A percentile compares a stretch with the other conserved stretches of the same genome.
Evolutionary conservation across 495 filamentous ascomycete genomes (phyloP).

Genomic region (Aspergillus wentii): DNA sequence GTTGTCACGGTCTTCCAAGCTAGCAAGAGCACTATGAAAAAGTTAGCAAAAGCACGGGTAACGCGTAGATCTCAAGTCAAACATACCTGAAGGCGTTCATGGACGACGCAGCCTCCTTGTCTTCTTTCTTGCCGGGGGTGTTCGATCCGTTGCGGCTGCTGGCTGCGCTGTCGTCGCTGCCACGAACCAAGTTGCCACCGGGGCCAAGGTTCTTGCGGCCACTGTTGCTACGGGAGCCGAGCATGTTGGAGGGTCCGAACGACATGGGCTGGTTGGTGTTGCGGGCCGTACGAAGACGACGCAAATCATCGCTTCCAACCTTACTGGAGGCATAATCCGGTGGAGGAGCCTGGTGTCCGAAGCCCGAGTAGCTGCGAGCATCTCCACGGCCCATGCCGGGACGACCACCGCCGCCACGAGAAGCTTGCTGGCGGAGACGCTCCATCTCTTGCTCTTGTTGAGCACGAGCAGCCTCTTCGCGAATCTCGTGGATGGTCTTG

Average conservation of each 20-base stretch:
- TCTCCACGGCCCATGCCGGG: conserved; percentile 76
- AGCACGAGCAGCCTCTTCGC: conserved; percentile 70
- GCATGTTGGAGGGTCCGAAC: conserved; percentile 75
- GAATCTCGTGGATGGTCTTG: conserved; percentile 90
- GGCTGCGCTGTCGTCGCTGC: conserved; percentile 72
- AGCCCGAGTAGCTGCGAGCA: conserved; percentile 72
- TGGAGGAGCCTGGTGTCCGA: conserved; percentile 57
- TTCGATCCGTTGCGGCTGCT: conserved; percentile 88
- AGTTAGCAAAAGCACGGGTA: no score
- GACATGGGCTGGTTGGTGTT: conserved; percentile 55
- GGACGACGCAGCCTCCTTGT: conserved; percentile 61
- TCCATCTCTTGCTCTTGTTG: conserved; percentile 56
- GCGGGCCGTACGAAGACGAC: conserved; percentile 64
- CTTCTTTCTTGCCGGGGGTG: conserved; percentile 62
- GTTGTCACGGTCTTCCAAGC: conserved; percentile 52
- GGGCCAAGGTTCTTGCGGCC: conserved; percentile 71
- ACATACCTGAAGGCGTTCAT: conserved; percentile 86
- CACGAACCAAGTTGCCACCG: conserved; percentile 61
- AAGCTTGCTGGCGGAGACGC: conserved; percentile 40
- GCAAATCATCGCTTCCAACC: conserved; percentile 84
- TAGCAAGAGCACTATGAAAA: conserved; percentile 49
- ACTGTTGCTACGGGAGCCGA: conserved; percentile 76
- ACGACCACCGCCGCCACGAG: conserved; percentile 58
- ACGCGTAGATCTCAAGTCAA: no score
- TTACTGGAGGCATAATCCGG: conserved; percentile 70